phyloP scores from a whole-genome alignment of 306 rosid species.

The Sechiopsis laciniata region DNA sequence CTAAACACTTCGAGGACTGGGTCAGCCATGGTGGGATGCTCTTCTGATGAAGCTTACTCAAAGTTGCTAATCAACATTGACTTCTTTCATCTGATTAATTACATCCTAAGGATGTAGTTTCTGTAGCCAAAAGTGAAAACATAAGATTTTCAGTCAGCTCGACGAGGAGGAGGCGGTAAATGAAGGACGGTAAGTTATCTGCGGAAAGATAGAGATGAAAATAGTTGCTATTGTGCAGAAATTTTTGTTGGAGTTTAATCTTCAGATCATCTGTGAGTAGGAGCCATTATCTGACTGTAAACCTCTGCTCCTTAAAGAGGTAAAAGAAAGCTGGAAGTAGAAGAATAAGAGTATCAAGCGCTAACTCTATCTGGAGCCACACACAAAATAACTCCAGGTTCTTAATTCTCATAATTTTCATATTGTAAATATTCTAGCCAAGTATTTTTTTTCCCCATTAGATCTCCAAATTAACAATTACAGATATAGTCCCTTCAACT shows the following conservation, averaged over 20 bases:
- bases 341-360: conserved; percentile 15
- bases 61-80: conserved; percentile 22
- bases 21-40: conserved; percentile 37
- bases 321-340: conserved; percentile 9
- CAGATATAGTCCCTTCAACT: background rate
- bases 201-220: background rate
- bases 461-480: conserved; percentile 12
- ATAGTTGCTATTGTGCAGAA: conserved; percentile 21
- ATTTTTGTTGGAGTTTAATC: conserved; percentile 22
- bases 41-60: conserved; percentile 23
- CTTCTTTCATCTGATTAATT: conserved; percentile 23
- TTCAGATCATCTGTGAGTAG: conserved; percentile 21
- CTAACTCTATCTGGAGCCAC: conserved; percentile 24
- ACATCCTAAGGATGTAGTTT: conserved; percentile 56
- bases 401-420: conserved; percentile 20
- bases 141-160: background rate
- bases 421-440: conserved; percentile 14
- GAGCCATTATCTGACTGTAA: conserved; percentile 9
- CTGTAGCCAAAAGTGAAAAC: conserved; percentile 19
- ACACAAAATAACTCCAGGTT: conserved; percentile 18
- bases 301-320: too few species aligned
- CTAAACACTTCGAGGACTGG: conserved; percentile 41
- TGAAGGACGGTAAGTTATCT: conserved; percentile 29
- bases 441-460: conserved; percentile 11
- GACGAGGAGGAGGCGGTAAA: conserved; percentile 26